Conservation (phyloP, 2,329 filamentous ascomycete genomes). For the Colletotrichum chrysophilum region DNA sequence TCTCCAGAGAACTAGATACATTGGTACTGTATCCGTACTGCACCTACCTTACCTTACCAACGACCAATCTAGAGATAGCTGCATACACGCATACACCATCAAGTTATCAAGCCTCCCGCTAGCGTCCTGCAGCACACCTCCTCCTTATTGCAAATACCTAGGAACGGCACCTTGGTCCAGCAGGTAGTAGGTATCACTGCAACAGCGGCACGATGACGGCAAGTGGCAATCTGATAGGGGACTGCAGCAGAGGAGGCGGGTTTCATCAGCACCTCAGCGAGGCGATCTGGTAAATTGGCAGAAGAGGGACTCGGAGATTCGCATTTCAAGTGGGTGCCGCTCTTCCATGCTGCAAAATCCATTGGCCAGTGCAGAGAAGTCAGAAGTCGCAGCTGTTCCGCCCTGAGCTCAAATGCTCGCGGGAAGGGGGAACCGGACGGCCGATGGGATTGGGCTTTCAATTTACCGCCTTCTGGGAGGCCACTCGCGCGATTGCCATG, state of each 20-base stretch:
- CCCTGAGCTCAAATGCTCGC: background rate
- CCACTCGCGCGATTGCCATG: background rate
- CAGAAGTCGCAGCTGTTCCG: background rate
- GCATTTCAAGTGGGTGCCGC: constrained; percentile 1
- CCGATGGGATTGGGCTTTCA: background rate
- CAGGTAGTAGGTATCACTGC: background rate
- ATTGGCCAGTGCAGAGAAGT: background rate
- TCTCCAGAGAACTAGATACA: background rate
- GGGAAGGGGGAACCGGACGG: background rate
- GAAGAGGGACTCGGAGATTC: background rate
- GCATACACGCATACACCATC: background rate
- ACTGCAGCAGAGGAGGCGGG: background rate
- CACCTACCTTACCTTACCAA: background rate
- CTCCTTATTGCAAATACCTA: background rate
- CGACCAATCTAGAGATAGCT: background rate
- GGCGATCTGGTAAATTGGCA: constrained; percentile 5
- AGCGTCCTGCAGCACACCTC: background rate
- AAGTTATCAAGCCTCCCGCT: background rate
- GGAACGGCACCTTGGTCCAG: background rate
- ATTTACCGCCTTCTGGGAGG: background rate
- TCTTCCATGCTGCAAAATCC: background rate
- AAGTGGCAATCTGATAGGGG: background rate
- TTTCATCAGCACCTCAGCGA: background rate
- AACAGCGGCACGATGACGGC: constrained; percentile 4
- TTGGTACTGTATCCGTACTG: background rate